Evolutionary conservation across 768 basidiomycete species (phyloP), one percentile per base, ranked within the genome.

Genomic region (Suillus placidus): DNA sequence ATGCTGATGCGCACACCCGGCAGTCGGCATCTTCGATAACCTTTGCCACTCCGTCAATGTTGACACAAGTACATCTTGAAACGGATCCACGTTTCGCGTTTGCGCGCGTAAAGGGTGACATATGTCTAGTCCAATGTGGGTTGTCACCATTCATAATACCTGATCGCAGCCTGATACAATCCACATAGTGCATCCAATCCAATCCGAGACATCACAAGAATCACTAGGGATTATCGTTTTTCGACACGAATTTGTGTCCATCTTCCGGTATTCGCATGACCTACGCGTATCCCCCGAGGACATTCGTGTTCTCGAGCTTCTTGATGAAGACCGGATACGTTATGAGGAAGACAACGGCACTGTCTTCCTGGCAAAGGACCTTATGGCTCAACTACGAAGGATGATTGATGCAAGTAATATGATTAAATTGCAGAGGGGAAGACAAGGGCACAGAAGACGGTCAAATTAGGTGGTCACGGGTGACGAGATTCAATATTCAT

Each of bases 271-370:
- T 64, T 76, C 76, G 1, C 83, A 88, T 66, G 83, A 85, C 14
- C 68, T 80, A 2, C 81, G 85, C 23, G 60, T 77, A 0, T 71
- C 69, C 40, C 73, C 76, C 12, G 67, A 67, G 20, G 76, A 77
- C 61, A 80, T 89, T 16, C 78, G 76, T 65, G 81, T 88, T 63
- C 74, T 88, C 30, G 83, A 87, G 71, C 70, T 76, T 35, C 84
- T 89, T 47, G 80, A 83, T 35, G 82, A 83, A 9, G 76, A 76
- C 30, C 75, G 81, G 52, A 77, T 83, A 45, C 81, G 79, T 13
- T 88, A 88, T 64, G 87, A 89, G 64, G 83, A 85, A 66, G 87
- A 87, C 62, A 86, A 75, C 56, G 87, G 82, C 63, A 85, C 83
- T 5, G 86, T 88, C 14, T 88, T 87, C 67, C 78, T 89, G 30